Evolutionary conservation across 805 yeast species (phyloP).

Genomic region (Saturnispora hagleri): DNA sequence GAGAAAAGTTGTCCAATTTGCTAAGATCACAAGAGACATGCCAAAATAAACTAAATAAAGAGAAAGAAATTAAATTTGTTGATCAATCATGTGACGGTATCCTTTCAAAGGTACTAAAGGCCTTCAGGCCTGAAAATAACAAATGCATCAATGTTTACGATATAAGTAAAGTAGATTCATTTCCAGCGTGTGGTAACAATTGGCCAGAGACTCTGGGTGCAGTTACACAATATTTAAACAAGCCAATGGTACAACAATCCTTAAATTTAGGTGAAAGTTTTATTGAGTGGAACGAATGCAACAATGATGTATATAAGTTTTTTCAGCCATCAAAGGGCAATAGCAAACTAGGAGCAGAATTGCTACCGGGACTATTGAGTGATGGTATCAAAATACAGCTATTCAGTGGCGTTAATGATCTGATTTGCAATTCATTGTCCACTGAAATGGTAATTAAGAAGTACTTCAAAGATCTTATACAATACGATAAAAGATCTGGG

Average conservation of each 20-base stretch:
- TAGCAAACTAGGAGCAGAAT: slow-evolving; percentile 50
- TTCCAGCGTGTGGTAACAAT: slow-evolving; percentile 82
- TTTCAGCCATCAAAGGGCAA: slow-evolving; percentile 37
- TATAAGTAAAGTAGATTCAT: slow-evolving; percentile 56
- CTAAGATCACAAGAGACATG: slow-evolving; percentile 48
- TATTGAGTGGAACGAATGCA: slow-evolving; percentile 74
- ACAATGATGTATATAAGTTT: slow-evolving; percentile 41
- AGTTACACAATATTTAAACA: slow-evolving; percentile 43
- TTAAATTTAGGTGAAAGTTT: slow-evolving; percentile 36
- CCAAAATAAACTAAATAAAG: slow-evolving; percentile 40
- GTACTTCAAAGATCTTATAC: slow-evolving; percentile 23
- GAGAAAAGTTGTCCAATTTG: slow-evolving; percentile 29
- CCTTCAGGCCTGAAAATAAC: slow-evolving; percentile 16
- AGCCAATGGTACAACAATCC: slow-evolving; percentile 36
- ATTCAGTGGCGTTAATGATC: slow-evolving; percentile 82
- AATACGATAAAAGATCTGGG: not conserved
- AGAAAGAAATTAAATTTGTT: slow-evolving; percentile 16
- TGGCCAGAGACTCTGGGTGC: slow-evolving; percentile 69
- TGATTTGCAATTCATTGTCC: slow-evolving; percentile 79
- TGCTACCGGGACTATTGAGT: slow-evolving; percentile 58
- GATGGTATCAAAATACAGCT: slow-evolving; percentile 50
- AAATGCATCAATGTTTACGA: slow-evolving; percentile 82
- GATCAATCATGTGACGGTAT: slow-evolving; percentile 32
- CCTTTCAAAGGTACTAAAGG: slow-evolving; percentile 30
- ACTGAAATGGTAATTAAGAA: slow-evolving; percentile 55